Evolutionary conservation across 2,329 filamentous ascomycete species (phyloP), one percentile per base, ranked within the genome.

Genomic region (Neopestalotiopsis sp.): DNA sequence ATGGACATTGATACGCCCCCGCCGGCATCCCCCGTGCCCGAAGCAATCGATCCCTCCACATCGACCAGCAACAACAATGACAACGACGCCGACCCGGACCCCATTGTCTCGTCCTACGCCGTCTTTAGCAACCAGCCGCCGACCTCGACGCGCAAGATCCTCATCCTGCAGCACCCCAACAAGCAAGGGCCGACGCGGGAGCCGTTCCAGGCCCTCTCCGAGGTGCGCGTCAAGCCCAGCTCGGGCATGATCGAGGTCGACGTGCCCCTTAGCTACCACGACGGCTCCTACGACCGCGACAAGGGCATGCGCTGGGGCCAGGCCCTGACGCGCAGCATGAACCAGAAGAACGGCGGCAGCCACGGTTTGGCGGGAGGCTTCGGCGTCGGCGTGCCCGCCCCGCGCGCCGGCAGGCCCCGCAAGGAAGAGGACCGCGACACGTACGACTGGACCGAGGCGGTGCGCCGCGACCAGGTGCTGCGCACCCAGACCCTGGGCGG

Each of bases 231-330:
- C 79, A 99, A 98, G 83, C 88, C 91, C 14, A 83, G 87, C 68
- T 89, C 93, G 0, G 95, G 95, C 68, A 93, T 98, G 82, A 86
- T 98, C 68, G 96, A 99, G 82, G 86, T 98, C 66, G 96, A 99
- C 79, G 88, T 98, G n/a, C 94, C 94, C 4, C 85, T 98, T 74
- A 90, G 91, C 83, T 90, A 90, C 71, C 84, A 85, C 62, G 79
- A 83, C 68, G 80, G 79, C 70, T 91, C 93, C 77, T 98, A 97
- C 84, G 94, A 98, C 82, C 88, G 91, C 73, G 88, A 89, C 73
- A 94, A 95, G 82, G 95, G 94, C 62, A 83, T 96, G 65, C 87
- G 89, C 72, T 98, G 94, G 89, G 96, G 95, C 20, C 89, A 93
- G 76, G 90, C 92, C 1, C 83, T 98, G 72, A 86, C 90, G 67